These are phyloP conservation scores for Tuber umbilicatum DNA, from an alignment of 495 filamentous ascomycete species.

Conservation along the genomic window DNA sequence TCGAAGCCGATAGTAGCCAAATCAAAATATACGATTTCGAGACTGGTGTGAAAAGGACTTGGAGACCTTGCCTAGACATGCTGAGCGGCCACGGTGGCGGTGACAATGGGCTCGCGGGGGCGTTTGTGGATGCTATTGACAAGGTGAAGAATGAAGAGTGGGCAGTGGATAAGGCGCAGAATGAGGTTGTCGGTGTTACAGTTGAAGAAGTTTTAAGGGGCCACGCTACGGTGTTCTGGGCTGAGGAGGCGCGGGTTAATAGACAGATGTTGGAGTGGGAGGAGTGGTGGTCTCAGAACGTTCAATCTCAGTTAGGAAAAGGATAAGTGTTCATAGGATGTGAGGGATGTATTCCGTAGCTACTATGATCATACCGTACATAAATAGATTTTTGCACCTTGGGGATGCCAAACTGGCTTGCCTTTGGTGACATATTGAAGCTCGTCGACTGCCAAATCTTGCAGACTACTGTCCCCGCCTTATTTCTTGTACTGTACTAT, in stretches of 20 bases:
- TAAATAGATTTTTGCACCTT: background rate
- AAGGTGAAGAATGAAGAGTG: conserved; percentile 65
- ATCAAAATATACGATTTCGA: conserved; percentile 61
- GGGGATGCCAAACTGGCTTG: background rate
- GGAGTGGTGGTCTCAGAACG: conserved; percentile 62
- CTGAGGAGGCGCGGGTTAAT: conserved; percentile 71
- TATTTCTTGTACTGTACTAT: background rate
- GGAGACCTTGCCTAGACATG: conserved; percentile 49
- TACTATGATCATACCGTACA: background rate
- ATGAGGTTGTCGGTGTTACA: conserved; percentile 65
- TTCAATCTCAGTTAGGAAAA: background rate
- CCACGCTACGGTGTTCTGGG: conserved; percentile 90
- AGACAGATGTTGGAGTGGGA: conserved; percentile 68
- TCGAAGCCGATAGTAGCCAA: conserved; percentile 64
- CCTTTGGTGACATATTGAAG: background rate
- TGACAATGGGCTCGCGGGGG: conserved; percentile 69
- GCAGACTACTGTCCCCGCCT: background rate
- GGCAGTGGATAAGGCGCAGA: conserved; percentile 67
- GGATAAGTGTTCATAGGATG: background rate
- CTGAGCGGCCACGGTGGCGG: conserved; percentile 74
- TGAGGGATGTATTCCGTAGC: background rate
- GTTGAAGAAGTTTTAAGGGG: conserved; percentile 78
- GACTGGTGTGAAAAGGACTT: conserved; percentile 50
- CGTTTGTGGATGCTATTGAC: conserved; percentile 74
- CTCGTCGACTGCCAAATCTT: background rate